Conservation (phyloP, 2,329 filamentous ascomycete species). For the Pseudovirgaria hyperparasitica region DNA sequence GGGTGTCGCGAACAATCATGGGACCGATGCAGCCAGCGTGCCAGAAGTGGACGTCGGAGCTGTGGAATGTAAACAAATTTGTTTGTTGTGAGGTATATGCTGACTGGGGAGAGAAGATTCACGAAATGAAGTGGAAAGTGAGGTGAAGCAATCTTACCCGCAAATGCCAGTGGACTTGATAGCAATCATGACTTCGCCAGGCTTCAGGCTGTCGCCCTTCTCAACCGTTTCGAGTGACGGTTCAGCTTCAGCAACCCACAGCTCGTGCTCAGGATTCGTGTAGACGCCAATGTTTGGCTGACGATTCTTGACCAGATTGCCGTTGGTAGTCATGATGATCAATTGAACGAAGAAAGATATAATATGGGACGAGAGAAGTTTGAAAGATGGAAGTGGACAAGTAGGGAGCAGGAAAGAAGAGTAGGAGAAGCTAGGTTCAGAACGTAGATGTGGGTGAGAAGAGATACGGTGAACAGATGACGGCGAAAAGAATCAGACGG, state of each 20-base stretch:
- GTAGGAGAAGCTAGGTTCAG: no score
- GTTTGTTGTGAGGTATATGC: neutral
- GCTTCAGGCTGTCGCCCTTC: constrained; percentile 54
- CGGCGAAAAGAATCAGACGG: no score
- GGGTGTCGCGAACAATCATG: constrained; percentile 81
- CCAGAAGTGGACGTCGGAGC: constrained; percentile 96
- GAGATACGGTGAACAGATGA: no score
- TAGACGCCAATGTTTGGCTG: constrained; percentile 93
- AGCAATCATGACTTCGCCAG: constrained; percentile 75
- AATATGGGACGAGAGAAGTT: no score
- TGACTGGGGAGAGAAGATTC: constrained; percentile 1
- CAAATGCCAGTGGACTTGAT: constrained; percentile 95
- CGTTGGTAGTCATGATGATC: no score
- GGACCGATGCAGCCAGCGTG: constrained; percentile 88
- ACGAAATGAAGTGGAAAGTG: constrained; percentile 1
- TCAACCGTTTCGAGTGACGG: constrained; percentile 65
- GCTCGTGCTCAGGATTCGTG: constrained; percentile 83
- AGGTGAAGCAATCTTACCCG: constrained; percentile 45
- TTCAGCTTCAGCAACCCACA: constrained; percentile 73
- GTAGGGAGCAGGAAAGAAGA: no score
- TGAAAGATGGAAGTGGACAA: no score
- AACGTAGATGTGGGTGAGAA: no score
- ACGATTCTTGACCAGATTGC: constrained; percentile 38
- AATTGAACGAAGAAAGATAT: no score
- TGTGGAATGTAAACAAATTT: constrained; percentile 22